Evolutionary conservation across 441 rosid species (phyloP).

Genomic region (Rhodomyrtus psidioides): DNA sequence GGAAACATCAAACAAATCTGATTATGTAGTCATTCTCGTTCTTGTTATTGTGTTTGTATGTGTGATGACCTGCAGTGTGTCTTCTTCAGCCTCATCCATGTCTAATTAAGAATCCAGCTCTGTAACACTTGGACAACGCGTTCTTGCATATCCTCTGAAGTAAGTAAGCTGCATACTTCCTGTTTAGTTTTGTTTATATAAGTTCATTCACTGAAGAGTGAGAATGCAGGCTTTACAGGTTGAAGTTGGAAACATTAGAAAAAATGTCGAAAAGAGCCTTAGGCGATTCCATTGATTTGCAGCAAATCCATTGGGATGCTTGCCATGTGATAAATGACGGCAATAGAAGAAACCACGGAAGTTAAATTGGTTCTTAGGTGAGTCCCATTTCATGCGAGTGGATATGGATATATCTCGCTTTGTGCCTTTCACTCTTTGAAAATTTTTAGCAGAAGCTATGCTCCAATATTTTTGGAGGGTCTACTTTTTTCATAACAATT

Average conservation of each 20-base stretch:
- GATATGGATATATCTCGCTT: neutral
- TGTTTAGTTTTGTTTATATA: too few relatives aligned
- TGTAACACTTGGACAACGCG: too few relatives aligned
- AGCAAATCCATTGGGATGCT: slow-evolving; percentile 81
- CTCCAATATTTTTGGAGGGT: neutral
- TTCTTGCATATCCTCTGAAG: too few relatives aligned
- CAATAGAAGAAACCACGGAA: neutral
- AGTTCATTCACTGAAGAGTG: too few relatives aligned
- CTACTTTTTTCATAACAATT: neutral
- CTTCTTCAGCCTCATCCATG: too few relatives aligned
- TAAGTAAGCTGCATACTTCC: too few relatives aligned
- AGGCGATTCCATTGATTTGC: slow-evolving; percentile 79
- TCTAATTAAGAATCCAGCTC: too few relatives aligned
- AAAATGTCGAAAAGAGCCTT: slow-evolving; percentile 87
- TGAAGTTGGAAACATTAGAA: slow-evolving; percentile 76
- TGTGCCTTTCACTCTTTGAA: neutral
- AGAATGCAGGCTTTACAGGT: slow-evolving; percentile 52
- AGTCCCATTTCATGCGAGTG: neutral
- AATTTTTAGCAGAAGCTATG: neutral
- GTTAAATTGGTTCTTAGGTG: neutral
- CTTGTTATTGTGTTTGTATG: too few relatives aligned
- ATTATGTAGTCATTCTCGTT: too few relatives aligned
- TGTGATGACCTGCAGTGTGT: too few relatives aligned
- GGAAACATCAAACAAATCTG: too few relatives aligned
- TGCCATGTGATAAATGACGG: neutral